Evolutionary conservation across 2,329 filamentous ascomycete species (phyloP).

Genomic region (Hypoxylon sp.): DNA sequence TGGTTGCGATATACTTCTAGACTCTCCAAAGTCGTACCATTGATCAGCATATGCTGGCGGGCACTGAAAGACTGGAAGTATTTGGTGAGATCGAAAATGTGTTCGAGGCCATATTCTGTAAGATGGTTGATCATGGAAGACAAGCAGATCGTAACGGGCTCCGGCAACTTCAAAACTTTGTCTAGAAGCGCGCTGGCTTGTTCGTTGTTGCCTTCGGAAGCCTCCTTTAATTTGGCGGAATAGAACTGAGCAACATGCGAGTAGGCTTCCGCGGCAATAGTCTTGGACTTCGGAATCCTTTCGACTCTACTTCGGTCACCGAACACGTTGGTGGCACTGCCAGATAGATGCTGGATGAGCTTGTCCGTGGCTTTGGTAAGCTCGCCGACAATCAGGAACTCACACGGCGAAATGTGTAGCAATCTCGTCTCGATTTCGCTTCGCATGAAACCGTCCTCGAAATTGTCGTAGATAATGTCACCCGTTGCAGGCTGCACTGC

Average conservation of each 20-base stretch:
- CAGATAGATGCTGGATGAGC: conserved; percentile 88
- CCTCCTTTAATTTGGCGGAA: conserved; percentile 82
- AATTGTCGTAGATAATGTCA: conserved; percentile 95
- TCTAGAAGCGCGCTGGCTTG: conserved; percentile 79
- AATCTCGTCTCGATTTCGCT: conserved; percentile 96
- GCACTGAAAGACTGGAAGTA: conserved; percentile 98
- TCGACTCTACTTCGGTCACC: conserved; percentile 92
- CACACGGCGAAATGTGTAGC: conserved; percentile 94
- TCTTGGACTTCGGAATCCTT: conserved; percentile 80
- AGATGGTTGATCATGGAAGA: conserved; percentile 97
- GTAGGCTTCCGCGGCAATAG: conserved; percentile 85
- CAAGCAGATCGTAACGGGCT: conserved; percentile 89
- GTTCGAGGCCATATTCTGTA: conserved; percentile 91
- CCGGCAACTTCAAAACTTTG: conserved; percentile 86
- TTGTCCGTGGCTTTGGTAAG: conserved; percentile 94
- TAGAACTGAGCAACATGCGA: conserved; percentile 96
- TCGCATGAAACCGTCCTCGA: conserved; percentile 98
- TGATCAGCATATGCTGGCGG: conserved; percentile 94
- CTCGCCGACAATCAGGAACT: conserved; percentile 92
- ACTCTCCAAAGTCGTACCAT: conserved; percentile 93
- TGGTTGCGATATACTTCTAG: conserved; percentile 96
- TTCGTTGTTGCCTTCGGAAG: conserved; percentile 66
- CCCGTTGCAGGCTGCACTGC: conserved; percentile 96
- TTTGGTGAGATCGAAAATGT: conserved; percentile 95
- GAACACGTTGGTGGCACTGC: conserved; percentile 91